Percentiles rank a stretch among this genome's conserved stretches.
Evolutionary conservation across 257 asterid species (phyloP).

Genomic region (Lantana camara): DNA sequence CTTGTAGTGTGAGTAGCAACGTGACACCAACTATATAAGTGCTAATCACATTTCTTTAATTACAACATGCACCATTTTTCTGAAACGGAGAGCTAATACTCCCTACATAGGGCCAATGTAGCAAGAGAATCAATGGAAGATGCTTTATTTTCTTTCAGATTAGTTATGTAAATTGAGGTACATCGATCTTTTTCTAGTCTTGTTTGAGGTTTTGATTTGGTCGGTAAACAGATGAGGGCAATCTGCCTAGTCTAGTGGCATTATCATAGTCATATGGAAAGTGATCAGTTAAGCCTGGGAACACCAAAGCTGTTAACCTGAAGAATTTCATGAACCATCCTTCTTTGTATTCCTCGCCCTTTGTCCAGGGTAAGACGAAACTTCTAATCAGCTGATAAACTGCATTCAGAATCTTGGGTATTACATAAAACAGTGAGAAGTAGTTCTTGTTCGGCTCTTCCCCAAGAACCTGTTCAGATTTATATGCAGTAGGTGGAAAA

Average conservation of each 20-base stretch:
- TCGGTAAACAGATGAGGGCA: constrained; percentile 17
- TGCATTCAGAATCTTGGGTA: constrained; percentile 55
- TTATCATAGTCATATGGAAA: constrained; percentile 60
- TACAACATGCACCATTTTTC: too few species aligned
- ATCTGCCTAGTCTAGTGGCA: constrained; percentile 48
- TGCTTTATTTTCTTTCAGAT: too few species aligned
- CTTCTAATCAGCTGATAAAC: constrained; percentile 57
- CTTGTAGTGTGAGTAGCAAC: too few species aligned
- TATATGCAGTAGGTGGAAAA: too few species aligned
- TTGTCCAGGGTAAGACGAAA: constrained; percentile 45
- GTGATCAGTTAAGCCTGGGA: constrained; percentile 64
- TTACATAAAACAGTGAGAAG: constrained; percentile 48
- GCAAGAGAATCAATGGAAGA: too few species aligned
- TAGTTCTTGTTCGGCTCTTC: constrained; percentile 83
- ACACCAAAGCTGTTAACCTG: constrained; percentile 42
- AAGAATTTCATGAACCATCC: constrained; percentile 43
- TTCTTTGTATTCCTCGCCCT: constrained; percentile 56
- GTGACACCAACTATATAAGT: too few species aligned
- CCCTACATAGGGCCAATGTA: too few species aligned
- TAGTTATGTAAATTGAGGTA: too few species aligned
- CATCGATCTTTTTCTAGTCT: too few species aligned
- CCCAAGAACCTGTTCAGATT: constrained; percentile 60
- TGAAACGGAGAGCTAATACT: too few species aligned
- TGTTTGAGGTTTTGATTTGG: constrained; percentile 21
- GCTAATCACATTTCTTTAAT: too few species aligned